Evolutionary conservation across 257 asterid genomes (phyloP).

Genomic region (Schizonepeta tenuifolia): DNA sequence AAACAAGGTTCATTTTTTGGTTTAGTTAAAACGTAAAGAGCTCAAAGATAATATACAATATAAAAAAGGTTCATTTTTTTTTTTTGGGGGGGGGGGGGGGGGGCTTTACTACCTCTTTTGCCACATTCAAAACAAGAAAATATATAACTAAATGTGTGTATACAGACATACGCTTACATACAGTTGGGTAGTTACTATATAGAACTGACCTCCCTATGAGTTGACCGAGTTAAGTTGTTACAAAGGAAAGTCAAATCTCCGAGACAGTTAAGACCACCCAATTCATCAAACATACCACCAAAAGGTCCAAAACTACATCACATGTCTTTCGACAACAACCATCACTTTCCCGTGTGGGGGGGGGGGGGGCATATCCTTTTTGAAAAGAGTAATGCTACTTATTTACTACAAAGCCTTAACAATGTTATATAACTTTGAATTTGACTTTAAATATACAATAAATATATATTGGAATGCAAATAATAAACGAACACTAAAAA

Average conservation of each 20-base stretch:
- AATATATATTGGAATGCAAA: not conserved
- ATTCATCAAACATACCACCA: no score
- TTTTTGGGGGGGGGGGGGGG: not conserved
- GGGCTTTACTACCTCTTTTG: not conserved
- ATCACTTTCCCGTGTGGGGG: not conserved
- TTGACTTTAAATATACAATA: not conserved
- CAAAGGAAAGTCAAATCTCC: not conserved
- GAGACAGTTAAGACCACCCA: not conserved
- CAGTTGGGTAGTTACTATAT: not conserved
- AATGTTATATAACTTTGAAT: not conserved
- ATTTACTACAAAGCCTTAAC: no score
- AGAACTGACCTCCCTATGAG: not conserved
- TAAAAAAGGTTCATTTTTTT: not conserved
- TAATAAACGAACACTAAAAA: not conserved
- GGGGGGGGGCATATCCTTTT: no score
- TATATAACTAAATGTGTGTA: not conserved
- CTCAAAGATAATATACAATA: conserved; percentile 1
- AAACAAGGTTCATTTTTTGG: no score
- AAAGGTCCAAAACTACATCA: not conserved
- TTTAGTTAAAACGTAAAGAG: not conserved
- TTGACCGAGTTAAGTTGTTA: not conserved
- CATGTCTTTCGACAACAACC: not conserved
- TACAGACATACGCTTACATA: not conserved
- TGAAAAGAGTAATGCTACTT: not conserved
- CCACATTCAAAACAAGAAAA: not conserved